Evolutionary conservation across 2,329 filamentous ascomycete genomes (phyloP).

Genomic region (Aspergillus jensenii): DNA sequence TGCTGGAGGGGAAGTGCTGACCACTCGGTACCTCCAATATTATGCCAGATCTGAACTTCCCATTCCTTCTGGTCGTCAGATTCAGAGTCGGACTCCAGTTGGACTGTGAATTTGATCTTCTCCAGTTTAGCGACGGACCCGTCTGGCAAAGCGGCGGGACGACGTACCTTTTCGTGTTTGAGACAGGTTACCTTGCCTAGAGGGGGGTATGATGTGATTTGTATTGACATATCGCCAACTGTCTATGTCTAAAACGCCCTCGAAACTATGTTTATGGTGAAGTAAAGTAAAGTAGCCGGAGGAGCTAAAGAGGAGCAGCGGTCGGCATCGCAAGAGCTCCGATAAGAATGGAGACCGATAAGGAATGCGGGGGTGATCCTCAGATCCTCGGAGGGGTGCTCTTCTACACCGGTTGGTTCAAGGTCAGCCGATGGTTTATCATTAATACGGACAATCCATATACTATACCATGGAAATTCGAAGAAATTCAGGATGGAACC

Average conservation of each 20-base stretch:
- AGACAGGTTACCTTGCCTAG: constrained; percentile 72
- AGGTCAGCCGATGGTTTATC: no score
- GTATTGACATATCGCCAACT: constrained; percentile 48
- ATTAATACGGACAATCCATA: no score
- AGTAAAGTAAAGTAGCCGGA: no score
- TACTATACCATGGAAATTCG: no score
- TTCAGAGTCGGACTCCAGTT: constrained; percentile 64
- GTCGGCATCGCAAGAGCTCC: not conserved
- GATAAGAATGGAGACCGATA: not conserved
- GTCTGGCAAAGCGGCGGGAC: not conserved
- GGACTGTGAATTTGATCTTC: constrained; percentile 62
- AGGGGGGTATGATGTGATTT: constrained; percentile 66
- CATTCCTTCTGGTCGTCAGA: constrained; percentile 53
- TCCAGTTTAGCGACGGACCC: not conserved
- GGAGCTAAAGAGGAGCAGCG: not conserved
- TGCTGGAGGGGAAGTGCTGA: constrained; percentile 56
- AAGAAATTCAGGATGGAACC: no score
- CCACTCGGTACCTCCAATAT: constrained; percentile 60
- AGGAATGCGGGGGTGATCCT: not conserved
- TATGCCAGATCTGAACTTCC: constrained; percentile 76
- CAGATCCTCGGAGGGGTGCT: no score
- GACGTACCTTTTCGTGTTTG: constrained; percentile 34
- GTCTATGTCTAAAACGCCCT: not conserved
- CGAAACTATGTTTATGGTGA: not conserved
- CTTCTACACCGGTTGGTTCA: no score